Conservation (phyloP, 139 green algal species). For the Volvox reticuliferus region DNA sequence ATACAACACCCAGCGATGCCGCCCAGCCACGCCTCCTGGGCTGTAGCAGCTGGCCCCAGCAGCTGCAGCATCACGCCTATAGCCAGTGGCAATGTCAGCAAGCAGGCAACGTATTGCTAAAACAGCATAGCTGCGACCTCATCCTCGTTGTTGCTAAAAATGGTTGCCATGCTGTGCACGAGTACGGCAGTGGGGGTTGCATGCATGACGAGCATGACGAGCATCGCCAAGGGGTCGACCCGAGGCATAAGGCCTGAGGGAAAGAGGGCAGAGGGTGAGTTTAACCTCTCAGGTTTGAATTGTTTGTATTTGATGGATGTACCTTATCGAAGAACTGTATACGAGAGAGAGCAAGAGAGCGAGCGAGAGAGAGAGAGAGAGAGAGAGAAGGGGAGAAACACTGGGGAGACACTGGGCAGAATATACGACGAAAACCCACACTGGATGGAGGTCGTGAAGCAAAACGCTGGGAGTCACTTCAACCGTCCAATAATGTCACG, state of each 20-base stretch:
- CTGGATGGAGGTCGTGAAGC: too few species aligned
- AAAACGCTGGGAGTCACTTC: too few species aligned
- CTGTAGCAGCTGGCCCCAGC: conserved; percentile 14
- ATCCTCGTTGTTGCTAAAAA: conserved; percentile 46
- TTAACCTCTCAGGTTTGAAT: too few species aligned
- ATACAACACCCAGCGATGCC: neutral
- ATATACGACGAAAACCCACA: too few species aligned
- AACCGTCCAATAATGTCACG: too few species aligned
- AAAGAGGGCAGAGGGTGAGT: neutral
- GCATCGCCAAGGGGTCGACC: conserved; percentile 41
- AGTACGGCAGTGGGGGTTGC: conserved; percentile 63
- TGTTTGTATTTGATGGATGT: too few species aligned
- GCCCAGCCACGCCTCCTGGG: neutral
- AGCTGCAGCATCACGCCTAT: conserved; percentile 46
- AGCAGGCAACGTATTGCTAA: conserved; percentile 55
- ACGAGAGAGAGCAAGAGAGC: too few species aligned
- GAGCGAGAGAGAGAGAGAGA: too few species aligned
- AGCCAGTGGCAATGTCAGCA: conserved; percentile 51
- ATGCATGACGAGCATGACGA: conserved; percentile 61
- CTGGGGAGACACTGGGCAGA: too few species aligned
- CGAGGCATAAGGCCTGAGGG: conserved; percentile 23
- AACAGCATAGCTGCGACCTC: conserved; percentile 61
- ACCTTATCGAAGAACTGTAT: too few species aligned
- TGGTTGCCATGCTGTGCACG: conserved; percentile 59
- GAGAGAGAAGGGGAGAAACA: too few species aligned